Evolutionary conservation across 495 filamentous ascomycete genomes (phyloP).

Genomic region (Sabuloglossum arenarium): DNA sequence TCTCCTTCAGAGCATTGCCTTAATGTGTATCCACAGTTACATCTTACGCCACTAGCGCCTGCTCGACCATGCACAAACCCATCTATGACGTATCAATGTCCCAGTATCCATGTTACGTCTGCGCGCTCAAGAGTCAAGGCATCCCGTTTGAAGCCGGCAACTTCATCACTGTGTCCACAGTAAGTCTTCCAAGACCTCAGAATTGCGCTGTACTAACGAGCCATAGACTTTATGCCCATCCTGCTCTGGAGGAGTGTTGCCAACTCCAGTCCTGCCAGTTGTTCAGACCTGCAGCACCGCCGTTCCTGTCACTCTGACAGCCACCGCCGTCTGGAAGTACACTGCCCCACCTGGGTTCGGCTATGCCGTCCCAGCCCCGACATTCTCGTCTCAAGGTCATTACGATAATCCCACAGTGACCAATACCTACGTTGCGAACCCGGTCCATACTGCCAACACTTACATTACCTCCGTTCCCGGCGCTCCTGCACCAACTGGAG

Average conservation of each 20-base stretch:
- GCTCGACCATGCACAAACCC: constrained; percentile 9
- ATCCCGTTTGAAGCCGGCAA: constrained; percentile 7
- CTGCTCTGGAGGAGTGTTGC: not conserved
- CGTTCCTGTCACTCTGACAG: not conserved
- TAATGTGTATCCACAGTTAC: constrained; percentile 6
- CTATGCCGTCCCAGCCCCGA: not conserved
- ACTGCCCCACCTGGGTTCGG: not conserved
- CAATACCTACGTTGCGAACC: not conserved
- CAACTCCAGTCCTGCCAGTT: constrained; percentile 7
- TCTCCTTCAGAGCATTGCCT: not conserved
- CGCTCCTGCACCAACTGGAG: not conserved
- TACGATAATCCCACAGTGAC: not conserved
- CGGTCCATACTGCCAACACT: not conserved
- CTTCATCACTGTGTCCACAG: constrained; percentile 10
- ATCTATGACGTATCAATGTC: constrained; percentile 10
- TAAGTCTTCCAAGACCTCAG: not conserved
- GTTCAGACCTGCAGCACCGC: not conserved
- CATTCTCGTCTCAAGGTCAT: not conserved
- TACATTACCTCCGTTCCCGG: too few relatives aligned
- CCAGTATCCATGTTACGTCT: constrained; percentile 10
- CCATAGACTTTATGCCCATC: constrained; percentile 4
- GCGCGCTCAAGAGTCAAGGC: constrained; percentile 8
- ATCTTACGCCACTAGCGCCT: constrained; percentile 5
- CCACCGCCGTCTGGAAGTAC: not conserved
- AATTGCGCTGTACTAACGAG: not conserved